phyloP scores from a whole-genome alignment of 768 basidiomycete species.

The Lactarius tabidus region DNA sequence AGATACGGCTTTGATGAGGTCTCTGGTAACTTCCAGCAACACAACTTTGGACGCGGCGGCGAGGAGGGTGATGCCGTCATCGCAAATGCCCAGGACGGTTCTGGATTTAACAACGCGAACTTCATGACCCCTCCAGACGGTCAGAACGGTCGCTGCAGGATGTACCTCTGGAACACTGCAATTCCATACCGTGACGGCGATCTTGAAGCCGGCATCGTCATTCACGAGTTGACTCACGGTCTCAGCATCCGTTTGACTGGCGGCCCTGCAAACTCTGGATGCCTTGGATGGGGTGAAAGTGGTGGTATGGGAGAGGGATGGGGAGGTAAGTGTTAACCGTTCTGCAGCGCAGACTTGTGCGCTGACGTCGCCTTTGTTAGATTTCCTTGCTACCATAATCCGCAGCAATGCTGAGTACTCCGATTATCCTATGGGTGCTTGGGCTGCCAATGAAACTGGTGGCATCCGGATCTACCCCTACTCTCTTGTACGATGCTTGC shows the following conservation, averaged over 20 bases:
- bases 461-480: constrained; percentile 92
- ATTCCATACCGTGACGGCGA: constrained; percentile 92
- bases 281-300: constrained; percentile 92
- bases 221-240: constrained; percentile 87
- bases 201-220: constrained; percentile 94
- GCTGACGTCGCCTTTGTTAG: constrained; percentile 32
- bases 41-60: constrained; percentile 93
- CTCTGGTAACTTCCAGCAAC: constrained; percentile 95
- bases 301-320: constrained; percentile 99
- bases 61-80: constrained; percentile 86
- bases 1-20: constrained; percentile 91
- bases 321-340: constrained; percentile 53
- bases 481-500: constrained; percentile 45
- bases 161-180: constrained; percentile 95
- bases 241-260: constrained; percentile 92
- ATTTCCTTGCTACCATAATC: constrained; percentile 85
- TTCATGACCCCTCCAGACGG: constrained; percentile 85
- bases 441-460: constrained; percentile 73
- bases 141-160: constrained; percentile 87
- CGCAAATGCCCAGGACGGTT: constrained; percentile 93
- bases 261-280: constrained; percentile 88
- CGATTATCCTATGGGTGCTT: constrained; percentile 89
- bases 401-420: constrained; percentile 69
- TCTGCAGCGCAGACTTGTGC: not conserved
- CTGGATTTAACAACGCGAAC: constrained; percentile 89